Base-by-base conservation (phyloP, 345 rosid species). In the Triadica sebifera region DNA sequence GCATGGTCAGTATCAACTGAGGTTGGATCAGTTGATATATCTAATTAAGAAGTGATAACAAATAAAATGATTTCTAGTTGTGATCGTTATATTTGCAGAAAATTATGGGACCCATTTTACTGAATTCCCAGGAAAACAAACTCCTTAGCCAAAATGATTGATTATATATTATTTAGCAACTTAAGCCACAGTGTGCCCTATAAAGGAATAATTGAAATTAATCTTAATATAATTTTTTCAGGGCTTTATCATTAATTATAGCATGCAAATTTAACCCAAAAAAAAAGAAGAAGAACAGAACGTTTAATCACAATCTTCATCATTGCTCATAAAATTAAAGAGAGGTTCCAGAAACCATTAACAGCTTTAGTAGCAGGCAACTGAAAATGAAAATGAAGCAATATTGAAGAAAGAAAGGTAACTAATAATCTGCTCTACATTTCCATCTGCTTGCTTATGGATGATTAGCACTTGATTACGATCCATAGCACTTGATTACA, bases 261-360 rank as follows among this genome's bases (percentile, higher is more conserved):
- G n/a, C n/a, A n/a, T n/a, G n/a, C n/a, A n/a, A n/a, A n/a, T n/a
- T n/a, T n/a, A n/a, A n/a, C n/a, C 41, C 43, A 77, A 63, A 22
- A 74, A 41, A 41, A 41, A 11, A 19, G 4, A n/a, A 63, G 58
- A 46, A 70, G 16, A 38, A 55, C 9, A 43, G 37, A 62, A 49
- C 74, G 79, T 61, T 79, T 78, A 77, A 79, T 83, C 79, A 83
- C 80, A 77, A 75, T 64, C 58, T 69, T 77, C 75, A 43, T 73
- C 73, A 58, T 45, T 72, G 83, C 78, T 75, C 70, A 69, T 61
- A 62, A 38, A 58, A 19, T 29, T 29, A 19, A 55, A 55, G 75
- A 61, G 10, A 73, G 75, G 71, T 70, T 65, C 61, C 34, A 55
- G 20, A 6, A 71, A 65, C 74, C 72, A 77, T 75, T 61, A 24